phyloP scores from a whole-genome alignment of 495 filamentous ascomycete species.

The Penicillium atrosanguineum region DNA sequence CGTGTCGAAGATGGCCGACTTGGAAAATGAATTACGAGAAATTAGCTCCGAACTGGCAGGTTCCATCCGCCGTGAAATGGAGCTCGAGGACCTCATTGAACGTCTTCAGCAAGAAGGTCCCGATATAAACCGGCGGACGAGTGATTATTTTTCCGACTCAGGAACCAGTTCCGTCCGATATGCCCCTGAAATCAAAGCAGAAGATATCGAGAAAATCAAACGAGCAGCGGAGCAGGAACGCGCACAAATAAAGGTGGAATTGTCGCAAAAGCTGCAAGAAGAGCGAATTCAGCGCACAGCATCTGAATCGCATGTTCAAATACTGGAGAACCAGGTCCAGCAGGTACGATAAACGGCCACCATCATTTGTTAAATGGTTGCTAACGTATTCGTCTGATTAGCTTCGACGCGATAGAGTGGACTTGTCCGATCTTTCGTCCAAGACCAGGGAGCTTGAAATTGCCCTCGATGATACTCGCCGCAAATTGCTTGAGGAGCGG shows the following conservation, averaged over 20 bases:
- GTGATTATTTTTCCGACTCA: slow-evolving; percentile 97
- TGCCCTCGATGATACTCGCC: slow-evolving; percentile 73
- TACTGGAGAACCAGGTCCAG: slow-evolving; percentile 72
- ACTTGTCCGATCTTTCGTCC: slow-evolving; percentile 41
- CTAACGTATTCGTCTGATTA: slow-evolving; percentile 14
- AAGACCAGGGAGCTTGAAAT: slow-evolving; percentile 69
- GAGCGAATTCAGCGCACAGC: slow-evolving; percentile 71
- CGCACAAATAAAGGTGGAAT: slow-evolving; percentile 78
- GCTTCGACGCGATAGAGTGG: slow-evolving; percentile 47
- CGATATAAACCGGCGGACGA: slow-evolving; percentile 67
- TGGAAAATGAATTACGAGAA: slow-evolving; percentile 90
- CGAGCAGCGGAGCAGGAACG: slow-evolving; percentile 88
- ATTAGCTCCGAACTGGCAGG: slow-evolving; percentile 89
- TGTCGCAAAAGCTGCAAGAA: slow-evolving; percentile 79
- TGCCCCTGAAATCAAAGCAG: slow-evolving; percentile 57
- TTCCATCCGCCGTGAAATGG: slow-evolving; percentile 94
- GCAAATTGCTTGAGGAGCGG: slow-evolving; percentile 80
- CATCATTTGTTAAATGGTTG: neutral
- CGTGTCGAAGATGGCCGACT: slow-evolving; percentile 59
- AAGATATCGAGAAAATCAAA: slow-evolving; percentile 81
- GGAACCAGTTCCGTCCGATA: slow-evolving; percentile 83
- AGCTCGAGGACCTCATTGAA: slow-evolving; percentile 91
- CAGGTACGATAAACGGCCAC: slow-evolving; percentile 35
- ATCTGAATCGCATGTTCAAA: slow-evolving; percentile 77
- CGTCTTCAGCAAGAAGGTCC: slow-evolving; percentile 73